Percentiles rank a stretch among this genome's conserved stretches.
Conservation (phyloP, 1,284 basidiomycete genomes). For the Rhodotorula sp. region DNA sequence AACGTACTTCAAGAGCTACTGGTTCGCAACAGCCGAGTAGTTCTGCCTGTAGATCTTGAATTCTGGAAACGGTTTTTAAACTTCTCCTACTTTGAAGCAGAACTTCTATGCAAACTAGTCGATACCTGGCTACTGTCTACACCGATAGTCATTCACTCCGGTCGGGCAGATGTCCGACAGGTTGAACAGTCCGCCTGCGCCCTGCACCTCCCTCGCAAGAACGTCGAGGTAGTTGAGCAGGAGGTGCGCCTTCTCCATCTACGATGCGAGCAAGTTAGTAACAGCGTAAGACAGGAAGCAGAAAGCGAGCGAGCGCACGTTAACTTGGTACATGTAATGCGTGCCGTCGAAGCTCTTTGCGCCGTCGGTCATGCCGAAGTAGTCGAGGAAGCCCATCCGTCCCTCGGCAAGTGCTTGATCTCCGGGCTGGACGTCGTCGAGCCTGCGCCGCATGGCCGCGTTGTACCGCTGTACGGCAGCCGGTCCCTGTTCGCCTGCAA, state of each 20-base stretch:
- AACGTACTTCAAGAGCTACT: constrained; percentile 1
- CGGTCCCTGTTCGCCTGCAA: background rate
- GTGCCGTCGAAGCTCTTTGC: background rate
- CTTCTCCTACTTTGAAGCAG: too few species aligned
- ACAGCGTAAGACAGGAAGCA: background rate
- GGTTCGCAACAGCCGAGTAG: too few species aligned
- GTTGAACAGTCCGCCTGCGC: too few species aligned
- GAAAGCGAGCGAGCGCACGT: background rate
- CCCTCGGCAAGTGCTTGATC: background rate
- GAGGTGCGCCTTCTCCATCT: constrained; percentile 16
- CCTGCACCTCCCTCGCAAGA: constrained; percentile 2
- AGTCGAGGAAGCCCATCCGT: background rate
- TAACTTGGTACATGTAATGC: constrained; percentile 1
- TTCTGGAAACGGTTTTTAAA: too few species aligned
- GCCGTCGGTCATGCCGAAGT: constrained; percentile 2
- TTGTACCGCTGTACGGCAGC: background rate
- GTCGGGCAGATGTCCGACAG: too few species aligned
- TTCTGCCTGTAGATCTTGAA: too few species aligned
- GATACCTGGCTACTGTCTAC: too few species aligned
- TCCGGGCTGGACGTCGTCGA: background rate
- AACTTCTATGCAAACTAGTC: too few species aligned
- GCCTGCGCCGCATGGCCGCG: background rate
- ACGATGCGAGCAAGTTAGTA: background rate
- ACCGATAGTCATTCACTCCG: too few species aligned
- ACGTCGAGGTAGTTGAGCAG: constrained; percentile 22